phyloP scores from a whole-genome alignment of 306 rosid species.

The Citrullus colocynthis region DNA sequence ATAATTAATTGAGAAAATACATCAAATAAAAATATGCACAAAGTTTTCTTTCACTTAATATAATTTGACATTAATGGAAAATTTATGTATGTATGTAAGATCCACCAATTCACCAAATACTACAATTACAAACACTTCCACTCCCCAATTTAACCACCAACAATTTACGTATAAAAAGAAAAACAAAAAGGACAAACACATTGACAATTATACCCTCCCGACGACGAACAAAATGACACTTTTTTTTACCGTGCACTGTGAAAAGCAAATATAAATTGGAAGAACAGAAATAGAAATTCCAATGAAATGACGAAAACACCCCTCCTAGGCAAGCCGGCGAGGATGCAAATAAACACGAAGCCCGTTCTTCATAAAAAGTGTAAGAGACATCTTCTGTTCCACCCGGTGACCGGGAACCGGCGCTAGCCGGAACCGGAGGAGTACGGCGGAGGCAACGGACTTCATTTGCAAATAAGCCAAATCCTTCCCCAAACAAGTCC shows the following conservation, averaged over 20 bases:
- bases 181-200: background rate
- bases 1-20: background rate
- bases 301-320: constrained; percentile 17
- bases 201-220: constrained; percentile 6
- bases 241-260: background rate
- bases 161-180: background rate
- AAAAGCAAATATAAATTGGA: background rate
- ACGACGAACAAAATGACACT: constrained; percentile 3
- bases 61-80: background rate
- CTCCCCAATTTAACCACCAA: constrained; percentile 1
- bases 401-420: constrained; percentile 71
- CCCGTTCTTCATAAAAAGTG: constrained; percentile 80
- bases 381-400: constrained; percentile 88
- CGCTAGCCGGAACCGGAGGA: constrained; percentile 56
- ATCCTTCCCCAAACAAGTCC: constrained; percentile 89
- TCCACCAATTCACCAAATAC: background rate
- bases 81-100: background rate
- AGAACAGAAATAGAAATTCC: background rate
- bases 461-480: constrained; percentile 94
- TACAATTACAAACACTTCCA: background rate
- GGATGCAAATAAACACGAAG: constrained; percentile 51
- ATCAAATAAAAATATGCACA: background rate
- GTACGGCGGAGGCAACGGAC: constrained; percentile 79
- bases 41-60: background rate
- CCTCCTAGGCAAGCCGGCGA: constrained; percentile 38